Evolutionary conservation across 768 basidiomycete species (phyloP).

Genomic region (Suillus luteus): DNA sequence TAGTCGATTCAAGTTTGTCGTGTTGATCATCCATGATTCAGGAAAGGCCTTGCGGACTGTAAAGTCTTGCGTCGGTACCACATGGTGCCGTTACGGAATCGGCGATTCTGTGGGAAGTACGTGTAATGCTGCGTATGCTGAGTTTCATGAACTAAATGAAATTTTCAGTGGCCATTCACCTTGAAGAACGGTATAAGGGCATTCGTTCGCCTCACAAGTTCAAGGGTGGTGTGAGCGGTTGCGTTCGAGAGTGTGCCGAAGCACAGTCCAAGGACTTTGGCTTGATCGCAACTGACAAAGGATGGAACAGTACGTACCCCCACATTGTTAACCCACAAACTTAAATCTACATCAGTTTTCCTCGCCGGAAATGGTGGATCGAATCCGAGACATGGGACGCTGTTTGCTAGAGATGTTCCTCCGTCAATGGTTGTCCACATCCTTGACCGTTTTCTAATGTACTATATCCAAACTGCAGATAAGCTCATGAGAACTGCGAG

Average conservation of each 20-base stretch:
- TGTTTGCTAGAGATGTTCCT: conserved; percentile 69
- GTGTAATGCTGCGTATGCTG: conserved; percentile 16
- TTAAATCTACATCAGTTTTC: conserved; percentile 43
- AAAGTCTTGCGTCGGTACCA: conserved; percentile 76
- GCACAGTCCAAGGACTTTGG: conserved; percentile 78
- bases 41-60: conserved; percentile 66
- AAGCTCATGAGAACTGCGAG: conserved; percentile 69
- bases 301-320: conserved; percentile 59
- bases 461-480: conserved; percentile 75
- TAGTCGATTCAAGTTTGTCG: background rate
- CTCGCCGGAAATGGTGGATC: conserved; percentile 73
- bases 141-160: background rate
- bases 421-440: conserved; percentile 61
- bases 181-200: conserved; percentile 74
- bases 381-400: conserved; percentile 59
- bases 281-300: conserved; percentile 75
- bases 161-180: conserved; percentile 55
- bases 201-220: conserved; percentile 72
- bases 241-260: conserved; percentile 76
- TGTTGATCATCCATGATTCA: conserved; percentile 12
- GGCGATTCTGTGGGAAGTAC: conserved; percentile 69
- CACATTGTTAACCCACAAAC: conserved; percentile 3
- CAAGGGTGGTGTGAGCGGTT: conserved; percentile 77
- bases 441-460: conserved; percentile 65
- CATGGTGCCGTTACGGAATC: conserved; percentile 70